Base-by-base conservation (phyloP, 1,284 basidiomycete species). In the Ustilago esculenta region DNA sequence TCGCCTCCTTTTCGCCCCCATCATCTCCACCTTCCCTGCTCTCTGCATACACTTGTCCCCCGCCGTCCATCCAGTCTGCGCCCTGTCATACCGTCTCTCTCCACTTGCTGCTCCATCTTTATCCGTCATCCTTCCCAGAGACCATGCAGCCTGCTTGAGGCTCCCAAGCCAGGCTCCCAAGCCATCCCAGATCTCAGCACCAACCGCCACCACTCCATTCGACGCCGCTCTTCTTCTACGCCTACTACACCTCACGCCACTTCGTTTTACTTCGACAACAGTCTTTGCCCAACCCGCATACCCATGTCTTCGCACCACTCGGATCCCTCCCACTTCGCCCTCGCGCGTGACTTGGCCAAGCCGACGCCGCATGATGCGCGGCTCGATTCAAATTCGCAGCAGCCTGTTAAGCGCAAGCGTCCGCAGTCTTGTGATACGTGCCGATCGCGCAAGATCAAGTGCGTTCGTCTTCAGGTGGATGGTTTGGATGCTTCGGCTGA, bases 361-460 rank as follows among this genome's bases (percentile, higher is more conserved):
- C 61, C 54, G 17, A 32, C 50, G 27, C 45, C 39, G 24, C 45
- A 57, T 40, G 54, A 64, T 5, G 54, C 54, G 8, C 39, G 20
- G 25, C 41, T 54, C 33, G 56, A 67, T 20, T 17, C 44, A 10
- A 30, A 39, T 41, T 52, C 49, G 11, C 43, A 41, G 25, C 36
- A 46, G 8, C 48, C 52, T 10, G 55, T 47, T 27, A 70, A 70
- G 30, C 60, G 61, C 20, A 70, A 78, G 49, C 67, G 70, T 7
- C 59, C 64, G 0, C 69, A 75, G 34, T 69, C 72, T 20, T 76
- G 72, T 42, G 72, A 73, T 37, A 71, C 57, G 1, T 73, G 72
- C 39, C 67, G 72, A 18, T 60, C 64, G 9, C 57, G 72, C 50
- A 73, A 73, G 68, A 72, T 73, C 61, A 71, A 67, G 29, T 73